Percentiles rank a stretch among this genome's conserved stretches.
phyloP scores from a whole-genome alignment of 192 early-diverging fungal genomes.

The Gorgonomyces haynaldii region DNA sequence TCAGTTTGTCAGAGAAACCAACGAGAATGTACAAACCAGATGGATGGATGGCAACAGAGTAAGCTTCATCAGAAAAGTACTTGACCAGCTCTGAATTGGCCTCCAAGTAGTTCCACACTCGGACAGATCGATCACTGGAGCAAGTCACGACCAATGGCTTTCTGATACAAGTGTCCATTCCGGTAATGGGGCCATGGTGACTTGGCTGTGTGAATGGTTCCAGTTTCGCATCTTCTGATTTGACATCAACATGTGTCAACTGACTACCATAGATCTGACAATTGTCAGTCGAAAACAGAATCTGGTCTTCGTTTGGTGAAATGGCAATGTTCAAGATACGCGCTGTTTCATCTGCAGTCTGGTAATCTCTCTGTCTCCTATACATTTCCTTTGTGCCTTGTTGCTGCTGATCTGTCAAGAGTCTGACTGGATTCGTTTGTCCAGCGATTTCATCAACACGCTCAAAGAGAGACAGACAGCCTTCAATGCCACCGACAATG shows the following conservation, averaged over 20 bases:
- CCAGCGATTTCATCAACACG: constrained; percentile 18
- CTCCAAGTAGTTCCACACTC: constrained; percentile 54
- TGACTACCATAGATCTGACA: constrained; percentile 23
- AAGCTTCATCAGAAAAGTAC: constrained; percentile 53
- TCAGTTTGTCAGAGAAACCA: constrained; percentile 48
- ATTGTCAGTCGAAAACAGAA: constrained; percentile 30
- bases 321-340: constrained; percentile 35
- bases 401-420: constrained; percentile 6
- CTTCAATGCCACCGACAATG: constrained; percentile 24
- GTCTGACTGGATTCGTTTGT: background rate
- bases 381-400: constrained; percentile 21
- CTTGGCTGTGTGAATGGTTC: constrained; percentile 45
- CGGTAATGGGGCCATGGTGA: constrained; percentile 41
- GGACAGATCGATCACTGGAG: constrained; percentile 40
- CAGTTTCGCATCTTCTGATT: constrained; percentile 37
- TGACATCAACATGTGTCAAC: constrained; percentile 4
- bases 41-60: constrained; percentile 45
- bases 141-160: constrained; percentile 50
- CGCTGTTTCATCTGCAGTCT: constrained; percentile 20
- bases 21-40: constrained; percentile 55
- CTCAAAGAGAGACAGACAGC: constrained; percentile 31
- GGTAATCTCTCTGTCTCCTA: constrained; percentile 30
- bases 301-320: constrained; percentile 35
- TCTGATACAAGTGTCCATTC: constrained; percentile 42
- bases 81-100: constrained; percentile 44